phyloP scores from a whole-genome alignment of 2,329 filamentous ascomycete species.

The Pseudogymnoascus sp. region DNA sequence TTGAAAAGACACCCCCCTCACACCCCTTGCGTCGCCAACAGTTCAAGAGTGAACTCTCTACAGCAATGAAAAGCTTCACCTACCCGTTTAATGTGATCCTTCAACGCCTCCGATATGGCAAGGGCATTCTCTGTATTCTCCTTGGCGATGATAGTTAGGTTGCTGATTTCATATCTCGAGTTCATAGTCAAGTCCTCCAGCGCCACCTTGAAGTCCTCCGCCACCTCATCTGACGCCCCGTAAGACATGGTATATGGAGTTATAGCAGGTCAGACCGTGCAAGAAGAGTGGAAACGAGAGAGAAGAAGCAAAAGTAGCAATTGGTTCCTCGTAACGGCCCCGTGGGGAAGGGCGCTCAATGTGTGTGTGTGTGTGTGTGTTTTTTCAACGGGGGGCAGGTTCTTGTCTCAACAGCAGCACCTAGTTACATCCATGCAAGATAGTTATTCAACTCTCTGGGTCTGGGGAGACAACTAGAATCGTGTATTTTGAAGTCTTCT shows the following conservation, averaged over 20 bases:
- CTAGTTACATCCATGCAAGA: constrained; percentile 31
- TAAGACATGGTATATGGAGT: constrained; percentile 46
- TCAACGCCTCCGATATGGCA: constrained; percentile 81
- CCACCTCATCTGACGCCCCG: constrained; percentile 66
- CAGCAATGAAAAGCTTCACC: constrained; percentile 32
- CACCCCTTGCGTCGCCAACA: constrained; percentile 5
- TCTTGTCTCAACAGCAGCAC: constrained; percentile 22
- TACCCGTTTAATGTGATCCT: constrained; percentile 93
- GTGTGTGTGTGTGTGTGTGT: too few species aligned
- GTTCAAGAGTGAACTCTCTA: constrained; percentile 12
- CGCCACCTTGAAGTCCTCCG: constrained; percentile 88
- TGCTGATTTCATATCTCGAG: constrained; percentile 92
- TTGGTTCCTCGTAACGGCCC: neutral
- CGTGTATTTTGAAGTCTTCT: constrained; percentile 30
- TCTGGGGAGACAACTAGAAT: constrained; percentile 30
- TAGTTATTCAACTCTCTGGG: constrained; percentile 25
- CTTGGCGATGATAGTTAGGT: constrained; percentile 92
- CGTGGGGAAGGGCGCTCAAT: neutral
- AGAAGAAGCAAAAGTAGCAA: neutral
- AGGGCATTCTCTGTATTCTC: constrained; percentile 95
- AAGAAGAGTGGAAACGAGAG: neutral
- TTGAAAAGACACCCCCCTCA: constrained; percentile 20
- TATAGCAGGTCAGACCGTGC: neutral
- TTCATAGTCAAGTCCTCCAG: constrained; percentile 87
- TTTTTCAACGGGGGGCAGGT: neutral